Evolutionary conservation across 208 protist genomes (phyloP), one percentile per base, ranked within the genome.

Genomic region (Borovskyia barvae): DNA sequence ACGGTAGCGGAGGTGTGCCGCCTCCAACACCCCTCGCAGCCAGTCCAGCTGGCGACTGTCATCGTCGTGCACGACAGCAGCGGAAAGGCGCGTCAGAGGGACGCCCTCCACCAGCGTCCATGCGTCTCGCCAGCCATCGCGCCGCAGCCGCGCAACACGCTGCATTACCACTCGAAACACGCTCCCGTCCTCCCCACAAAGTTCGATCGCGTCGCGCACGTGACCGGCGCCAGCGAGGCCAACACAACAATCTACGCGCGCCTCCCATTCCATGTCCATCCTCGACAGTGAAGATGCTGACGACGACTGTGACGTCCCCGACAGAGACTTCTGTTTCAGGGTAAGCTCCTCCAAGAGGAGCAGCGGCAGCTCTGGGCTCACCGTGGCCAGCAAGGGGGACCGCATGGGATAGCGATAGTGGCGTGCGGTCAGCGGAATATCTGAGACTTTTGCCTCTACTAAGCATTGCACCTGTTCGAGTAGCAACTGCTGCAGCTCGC

Each of bases 381-480:
- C 49, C 28, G 56, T 36, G 6, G 77, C 68, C 7, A 89, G 62
- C 30, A 74, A 64, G 17, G 82, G 60, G 8, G 75, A 84, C 12
- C 67, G 71, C 32, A 89, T 48, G n/a, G 77, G 66, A 24, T 75
- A 64, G 37, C 75, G 76, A 36, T 80, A 76, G 51, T 89, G 82
- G 9, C 62, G 62, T 7, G 68, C 58, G 4, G 52, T 54, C 28
- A 85, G 53, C 0, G 66, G 60, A 15, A 89, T 65, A 9, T 73
- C 72, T 15, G 66, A 42, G 6, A 85, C 61, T 33, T 72, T 74
- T 17, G 82, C 77, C 64, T 89, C 77, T 2, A 82, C 82, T 19
- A 89, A 62, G 42, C 77, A 89, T 52, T 89, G 78, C 49, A 89
- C 32, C 60, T 89, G 82, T 55, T 89, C 77, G 36, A 82, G 51